Conservation (phyloP, 1,284 basidiomycete species). For the Ceratobasidium sp. region DNA sequence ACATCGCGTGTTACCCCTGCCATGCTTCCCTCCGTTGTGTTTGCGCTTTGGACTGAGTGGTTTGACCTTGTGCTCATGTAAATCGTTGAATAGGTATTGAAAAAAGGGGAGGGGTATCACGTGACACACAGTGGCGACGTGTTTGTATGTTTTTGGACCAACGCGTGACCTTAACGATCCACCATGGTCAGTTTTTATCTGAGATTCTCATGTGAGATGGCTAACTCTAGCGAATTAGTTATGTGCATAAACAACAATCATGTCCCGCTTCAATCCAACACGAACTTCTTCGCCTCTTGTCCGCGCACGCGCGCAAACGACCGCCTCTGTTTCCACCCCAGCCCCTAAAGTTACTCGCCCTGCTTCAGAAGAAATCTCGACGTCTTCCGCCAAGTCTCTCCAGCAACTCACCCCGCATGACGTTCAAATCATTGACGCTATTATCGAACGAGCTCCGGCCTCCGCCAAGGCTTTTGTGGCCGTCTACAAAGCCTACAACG, state of each 20-base stretch:
- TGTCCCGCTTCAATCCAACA: conserved; percentile 37
- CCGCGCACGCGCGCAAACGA: conserved; percentile 24
- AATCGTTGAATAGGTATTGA: no score
- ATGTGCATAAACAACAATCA: conserved; percentile 28
- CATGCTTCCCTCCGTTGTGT: no score
- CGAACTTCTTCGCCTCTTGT: conserved; percentile 37
- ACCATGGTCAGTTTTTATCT: conserved; percentile 25
- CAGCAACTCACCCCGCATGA: conserved; percentile 60
- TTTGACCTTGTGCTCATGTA: no score
- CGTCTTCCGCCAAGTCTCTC: conserved; percentile 2
- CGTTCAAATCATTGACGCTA: conserved; percentile 72
- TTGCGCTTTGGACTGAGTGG: no score
- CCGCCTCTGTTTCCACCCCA: conserved; percentile 19
- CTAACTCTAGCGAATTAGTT: conserved; percentile 23
- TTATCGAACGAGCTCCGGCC: conserved; percentile 68
- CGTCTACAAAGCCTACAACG: conserved; percentile 82
- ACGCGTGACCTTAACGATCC: conserved; percentile 4
- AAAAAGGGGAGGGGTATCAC: no score
- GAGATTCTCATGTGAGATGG: not conserved
- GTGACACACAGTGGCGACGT: not conserved
- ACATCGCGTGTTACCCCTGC: no score
- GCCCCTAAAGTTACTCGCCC: conserved; percentile 6
- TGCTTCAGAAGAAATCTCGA: conserved; percentile 9
- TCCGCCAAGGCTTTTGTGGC: conserved; percentile 72
- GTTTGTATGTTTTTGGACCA: conserved; percentile 25